Evolutionary conservation across 2,329 filamentous ascomycete genomes (phyloP), one percentile per base, ranked within the genome.

Genomic region (Apiospora rasikravindrae): DNA sequence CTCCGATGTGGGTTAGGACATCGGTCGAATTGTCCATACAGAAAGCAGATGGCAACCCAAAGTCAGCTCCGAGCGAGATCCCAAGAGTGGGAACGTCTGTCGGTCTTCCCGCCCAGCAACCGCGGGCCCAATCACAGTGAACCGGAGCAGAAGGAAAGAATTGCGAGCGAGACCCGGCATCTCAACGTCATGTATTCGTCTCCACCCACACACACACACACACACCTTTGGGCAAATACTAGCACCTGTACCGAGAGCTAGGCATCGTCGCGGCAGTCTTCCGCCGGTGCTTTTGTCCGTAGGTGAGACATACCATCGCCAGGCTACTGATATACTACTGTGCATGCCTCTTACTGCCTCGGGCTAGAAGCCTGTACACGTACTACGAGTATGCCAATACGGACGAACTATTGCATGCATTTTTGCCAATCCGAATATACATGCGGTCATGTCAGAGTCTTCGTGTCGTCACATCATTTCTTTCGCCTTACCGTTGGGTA

Each of bases 181-280:
- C 57, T 40, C 33, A 64, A 64, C 57, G 57, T 64, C 57, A 64
- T 64, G 57, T 64, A 64, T 40, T 40, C 40, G 57, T 64, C 57
- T 11, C 57, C 57, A 64, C 57, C 57, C 29, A 64, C 57, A n/a
- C 33, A 33, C 33, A 37, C 33, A n/a, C 57, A 64, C 22, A n/a
- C 57, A 64, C 22, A 61, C 53, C 51, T 57, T 57, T 26, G 33
- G 51, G 51, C 51, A 16, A 24, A n/a, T 57, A 14, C 26, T 33
- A 53, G 49, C 49, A 26, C 24, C 49, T 53, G 51, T 53, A 53
- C 11, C 51, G 51, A 53, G 11, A 29, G 51, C 51, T 57, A 57
- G 51, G 51, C 51, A 22, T 61, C 53, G 53, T 61, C 53, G 53
- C 53, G 53, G 53, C 53, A 61, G 53, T 61, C 53, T 61, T 61